Conservation (phyloP, 208 protist genomes). For the Trypanosomatidae sp. region DNA sequence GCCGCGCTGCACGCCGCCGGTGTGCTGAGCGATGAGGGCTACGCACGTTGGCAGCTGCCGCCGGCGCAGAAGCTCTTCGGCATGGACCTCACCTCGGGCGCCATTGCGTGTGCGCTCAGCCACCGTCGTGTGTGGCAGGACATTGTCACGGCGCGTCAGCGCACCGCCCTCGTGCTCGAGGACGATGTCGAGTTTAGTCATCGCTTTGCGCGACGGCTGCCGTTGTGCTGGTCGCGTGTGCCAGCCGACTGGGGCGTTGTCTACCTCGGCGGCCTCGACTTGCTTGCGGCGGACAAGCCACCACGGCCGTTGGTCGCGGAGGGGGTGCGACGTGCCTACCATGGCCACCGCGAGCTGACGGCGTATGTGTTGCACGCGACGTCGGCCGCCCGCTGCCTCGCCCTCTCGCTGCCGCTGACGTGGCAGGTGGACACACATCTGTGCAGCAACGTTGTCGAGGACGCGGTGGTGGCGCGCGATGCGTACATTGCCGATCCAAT, state of each 20-base stretch:
- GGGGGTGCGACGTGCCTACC: slow-evolving; percentile 66
- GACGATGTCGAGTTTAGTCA: slow-evolving; percentile 86
- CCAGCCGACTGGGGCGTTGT: slow-evolving; percentile 84
- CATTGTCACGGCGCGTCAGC: slow-evolving; percentile 19
- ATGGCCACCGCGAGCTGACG: slow-evolving; percentile 83
- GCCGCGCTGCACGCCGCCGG: slow-evolving; percentile 20
- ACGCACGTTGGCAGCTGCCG: slow-evolving; percentile 53
- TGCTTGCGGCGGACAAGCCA: slow-evolving; percentile 62
- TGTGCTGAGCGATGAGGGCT: slow-evolving; percentile 58
- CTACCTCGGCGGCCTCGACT: slow-evolving; percentile 79
- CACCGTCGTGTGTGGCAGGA: slow-evolving; percentile 74
- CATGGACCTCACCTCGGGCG: slow-evolving; percentile 83
- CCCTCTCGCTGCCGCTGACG: slow-evolving; percentile 71
- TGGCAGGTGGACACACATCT: slow-evolving; percentile 90
- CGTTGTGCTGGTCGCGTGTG: slow-evolving; percentile 32
- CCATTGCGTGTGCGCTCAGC: slow-evolving; percentile 77
- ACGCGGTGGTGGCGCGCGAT: slow-evolving; percentile 47
- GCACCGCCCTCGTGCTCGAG: slow-evolving; percentile 68
- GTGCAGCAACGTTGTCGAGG: slow-evolving; percentile 31
- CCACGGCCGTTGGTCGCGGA: slow-evolving; percentile 73
- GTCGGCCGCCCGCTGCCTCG: slow-evolving; percentile 65
- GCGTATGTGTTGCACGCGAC: slow-evolving; percentile 68
- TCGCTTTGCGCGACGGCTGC: slow-evolving; percentile 39
- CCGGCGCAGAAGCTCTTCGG: slow-evolving; percentile 79
- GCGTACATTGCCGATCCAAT: slow-evolving; percentile 79